Percentiles rank a stretch among this genome's conserved stretches.
Evolutionary conservation across 2,329 filamentous ascomycete species (phyloP).

Genomic region (Beauveria medogensis): DNA sequence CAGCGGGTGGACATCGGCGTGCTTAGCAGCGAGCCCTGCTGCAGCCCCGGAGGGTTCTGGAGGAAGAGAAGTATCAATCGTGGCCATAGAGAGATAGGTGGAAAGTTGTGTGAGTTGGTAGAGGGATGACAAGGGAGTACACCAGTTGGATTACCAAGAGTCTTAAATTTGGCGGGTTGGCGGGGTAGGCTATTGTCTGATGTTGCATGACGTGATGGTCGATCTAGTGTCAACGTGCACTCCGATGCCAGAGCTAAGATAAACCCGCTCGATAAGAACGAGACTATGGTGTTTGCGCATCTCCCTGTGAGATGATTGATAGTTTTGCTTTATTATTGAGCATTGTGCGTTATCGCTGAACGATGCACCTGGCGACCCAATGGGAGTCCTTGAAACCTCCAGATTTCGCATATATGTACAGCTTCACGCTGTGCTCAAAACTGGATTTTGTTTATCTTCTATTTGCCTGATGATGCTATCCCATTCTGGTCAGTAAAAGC

Average conservation of each 20-base stretch:
- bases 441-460: background rate
- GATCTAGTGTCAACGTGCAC: background rate
- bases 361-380: background rate
- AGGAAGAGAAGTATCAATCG: conserved; percentile 41
- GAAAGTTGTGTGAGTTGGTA: background rate
- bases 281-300: too few species aligned
- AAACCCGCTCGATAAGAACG: too few species aligned
- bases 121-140: background rate
- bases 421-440: too few species aligned
- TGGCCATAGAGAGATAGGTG: conserved; percentile 26
- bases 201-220: background rate
- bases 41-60: conserved; percentile 41
- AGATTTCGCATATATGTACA: background rate
- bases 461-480: background rate
- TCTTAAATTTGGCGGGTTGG: background rate
- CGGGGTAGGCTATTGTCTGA: background rate
- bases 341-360: background rate
- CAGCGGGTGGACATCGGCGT: conserved; percentile 40
- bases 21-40: conserved; percentile 35
- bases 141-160: background rate
- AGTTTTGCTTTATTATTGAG: too few species aligned
- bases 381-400: background rate
- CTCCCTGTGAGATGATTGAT: too few species aligned
- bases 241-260: background rate
- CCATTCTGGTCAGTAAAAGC: background rate